Conservation (phyloP, 2,329 filamentous ascomycete species). For the Monosporascus sp. region DNA sequence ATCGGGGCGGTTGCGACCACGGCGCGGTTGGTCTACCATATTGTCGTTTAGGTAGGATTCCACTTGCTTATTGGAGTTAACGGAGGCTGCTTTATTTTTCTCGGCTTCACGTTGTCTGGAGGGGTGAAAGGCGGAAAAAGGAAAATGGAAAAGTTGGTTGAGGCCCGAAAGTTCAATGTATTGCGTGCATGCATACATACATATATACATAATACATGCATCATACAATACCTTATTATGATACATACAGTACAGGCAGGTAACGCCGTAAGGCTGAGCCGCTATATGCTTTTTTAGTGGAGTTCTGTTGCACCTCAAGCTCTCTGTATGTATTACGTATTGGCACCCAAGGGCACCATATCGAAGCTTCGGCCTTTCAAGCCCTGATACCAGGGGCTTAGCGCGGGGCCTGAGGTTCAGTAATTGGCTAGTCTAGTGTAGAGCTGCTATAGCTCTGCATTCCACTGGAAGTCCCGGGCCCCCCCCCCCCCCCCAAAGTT, state of each 20-base stretch:
- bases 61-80: background rate
- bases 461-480: background rate
- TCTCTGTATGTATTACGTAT: background rate
- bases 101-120: background rate
- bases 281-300: background rate
- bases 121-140: background rate
- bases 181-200: too few relatives aligned
- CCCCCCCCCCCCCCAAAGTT: background rate
- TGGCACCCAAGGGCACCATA: too few relatives aligned
- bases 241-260: too few relatives aligned
- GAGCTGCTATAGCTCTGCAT: background rate
- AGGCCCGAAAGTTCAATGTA: background rate
- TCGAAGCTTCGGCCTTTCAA: background rate
- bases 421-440: background rate
- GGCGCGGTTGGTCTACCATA: slow-evolving; percentile 49
- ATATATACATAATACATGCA: too few relatives aligned
- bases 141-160: too few relatives aligned
- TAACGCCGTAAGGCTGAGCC: background rate
- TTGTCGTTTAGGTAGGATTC: slow-evolving; percentile 1
- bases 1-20: slow-evolving; percentile 40
- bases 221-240: too few relatives aligned
- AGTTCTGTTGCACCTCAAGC: background rate
- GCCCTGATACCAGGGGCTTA: background rate
- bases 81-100: slow-evolving; percentile 5
- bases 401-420: background rate